Evolutionary conservation across 805 yeast species (phyloP).

Genomic region (Saturnispora sekii): DNA sequence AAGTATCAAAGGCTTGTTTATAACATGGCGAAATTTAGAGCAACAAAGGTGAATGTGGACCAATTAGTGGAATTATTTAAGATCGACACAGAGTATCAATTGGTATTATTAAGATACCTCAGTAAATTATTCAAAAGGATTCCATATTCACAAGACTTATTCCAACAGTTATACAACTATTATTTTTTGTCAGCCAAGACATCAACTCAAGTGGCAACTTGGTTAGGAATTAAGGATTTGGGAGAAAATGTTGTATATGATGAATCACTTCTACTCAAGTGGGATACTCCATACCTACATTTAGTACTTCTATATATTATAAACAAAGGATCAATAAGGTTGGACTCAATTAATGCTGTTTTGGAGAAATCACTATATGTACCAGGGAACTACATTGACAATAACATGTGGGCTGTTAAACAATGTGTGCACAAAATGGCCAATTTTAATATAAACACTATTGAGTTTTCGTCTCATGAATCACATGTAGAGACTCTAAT

Average conservation of each 20-base stretch:
- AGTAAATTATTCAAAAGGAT: not conserved
- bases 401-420: not conserved
- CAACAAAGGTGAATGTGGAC: not conserved
- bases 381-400: not conserved
- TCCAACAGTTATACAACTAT: not conserved
- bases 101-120: not conserved
- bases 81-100: not conserved
- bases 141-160: not conserved
- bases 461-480: not conserved
- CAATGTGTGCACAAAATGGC: not conserved
- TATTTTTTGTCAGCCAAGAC: not conserved
- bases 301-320: not conserved
- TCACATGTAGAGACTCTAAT: not conserved
- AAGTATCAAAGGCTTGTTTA: not conserved
- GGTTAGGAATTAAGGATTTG: not conserved
- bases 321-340: not conserved
- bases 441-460: not conserved
- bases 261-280: not conserved
- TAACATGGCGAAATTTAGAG: not conserved
- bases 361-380: not conserved
- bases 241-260: not conserved
- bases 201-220: not conserved
- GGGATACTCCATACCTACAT: not conserved
- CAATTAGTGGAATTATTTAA: not conserved
- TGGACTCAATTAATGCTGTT: not conserved